Evolutionary conservation across 352 stramenopile genomes (phyloP).

Genomic region (Phytopythium ostracodes): DNA sequence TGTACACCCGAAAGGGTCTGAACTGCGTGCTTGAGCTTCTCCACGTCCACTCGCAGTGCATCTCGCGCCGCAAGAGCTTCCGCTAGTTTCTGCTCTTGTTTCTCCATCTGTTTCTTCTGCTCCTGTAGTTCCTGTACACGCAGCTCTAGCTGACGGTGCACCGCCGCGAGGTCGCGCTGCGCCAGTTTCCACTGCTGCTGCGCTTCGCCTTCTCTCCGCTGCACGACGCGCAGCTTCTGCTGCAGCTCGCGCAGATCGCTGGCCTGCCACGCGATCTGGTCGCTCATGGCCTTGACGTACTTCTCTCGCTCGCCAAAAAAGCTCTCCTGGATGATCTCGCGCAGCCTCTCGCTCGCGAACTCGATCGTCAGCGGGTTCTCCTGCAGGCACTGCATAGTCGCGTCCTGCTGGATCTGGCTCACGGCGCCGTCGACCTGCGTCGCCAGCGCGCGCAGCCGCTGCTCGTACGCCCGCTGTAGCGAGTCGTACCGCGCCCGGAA

Average conservation of each 20-base stretch:
- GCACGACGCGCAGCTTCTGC: slow-evolving; percentile 32
- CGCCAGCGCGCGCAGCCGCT: slow-evolving; percentile 54
- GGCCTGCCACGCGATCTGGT: slow-evolving; percentile 70
- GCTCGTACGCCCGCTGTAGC: slow-evolving; percentile 72
- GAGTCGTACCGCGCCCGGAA: slow-evolving; percentile 63
- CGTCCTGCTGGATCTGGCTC: slow-evolving; percentile 49
- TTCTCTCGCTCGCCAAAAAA: slow-evolving; percentile 66
- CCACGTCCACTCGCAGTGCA: slow-evolving; percentile 27
- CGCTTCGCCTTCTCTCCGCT: slow-evolving; percentile 34
- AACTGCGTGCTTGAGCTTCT: slow-evolving; percentile 19
- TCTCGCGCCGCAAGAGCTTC: slow-evolving; percentile 31
- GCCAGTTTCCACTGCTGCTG: slow-evolving; percentile 38
- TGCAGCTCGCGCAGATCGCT: slow-evolving; percentile 54
- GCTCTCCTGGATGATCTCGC: slow-evolving; percentile 63
- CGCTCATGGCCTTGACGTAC: slow-evolving; percentile 66
- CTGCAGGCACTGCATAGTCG: slow-evolving; percentile 57
- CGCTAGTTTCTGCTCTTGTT: slow-evolving; percentile 20
- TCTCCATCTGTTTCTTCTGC: slow-evolving; percentile 24
- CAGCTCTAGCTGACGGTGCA: slow-evolving; percentile 40
- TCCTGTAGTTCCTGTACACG: slow-evolving; percentile 40
- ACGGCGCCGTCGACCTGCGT: slow-evolving; percentile 47
- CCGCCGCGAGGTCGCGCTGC: slow-evolving; percentile 33
- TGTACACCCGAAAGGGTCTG: slow-evolving; percentile 34
- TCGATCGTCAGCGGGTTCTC: slow-evolving; percentile 63
- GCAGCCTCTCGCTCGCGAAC: slow-evolving; percentile 49